A percentile compares a stretch with the other conserved stretches of the same genome.
phyloP scores from a whole-genome alignment of 2,329 filamentous ascomycete species.

The Aspergillus sp. region DNA sequence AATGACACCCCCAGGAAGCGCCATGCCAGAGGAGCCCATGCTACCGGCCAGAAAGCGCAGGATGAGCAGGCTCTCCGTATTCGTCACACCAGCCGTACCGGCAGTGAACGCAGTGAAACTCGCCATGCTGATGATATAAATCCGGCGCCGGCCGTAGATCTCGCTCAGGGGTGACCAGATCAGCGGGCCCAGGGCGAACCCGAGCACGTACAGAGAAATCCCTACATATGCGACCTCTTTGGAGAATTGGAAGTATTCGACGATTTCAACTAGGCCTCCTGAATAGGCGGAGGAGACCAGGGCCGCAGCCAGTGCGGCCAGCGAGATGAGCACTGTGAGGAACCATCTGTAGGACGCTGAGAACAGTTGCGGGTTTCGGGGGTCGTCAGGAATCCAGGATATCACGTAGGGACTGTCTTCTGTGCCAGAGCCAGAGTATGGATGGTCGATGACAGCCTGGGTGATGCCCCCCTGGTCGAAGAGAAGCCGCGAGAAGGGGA shows the following conservation, averaged over 20 bases:
- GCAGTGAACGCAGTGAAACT: background rate
- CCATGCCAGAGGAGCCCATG: conserved; percentile 10
- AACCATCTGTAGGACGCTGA: background rate
- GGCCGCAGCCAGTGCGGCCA: conserved; percentile 4
- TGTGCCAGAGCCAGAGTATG: conserved; percentile 9
- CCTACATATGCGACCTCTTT: conserved; percentile 10
- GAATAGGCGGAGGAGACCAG: conserved; percentile 14
- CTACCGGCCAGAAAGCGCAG: conserved; percentile 15
- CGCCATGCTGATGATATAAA: background rate
- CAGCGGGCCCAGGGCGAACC: conserved; percentile 10
- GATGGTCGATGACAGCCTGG: conserved; percentile 4
- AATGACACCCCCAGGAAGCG: conserved; percentile 15
- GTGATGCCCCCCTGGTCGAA: background rate
- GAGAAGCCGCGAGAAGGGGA: background rate
- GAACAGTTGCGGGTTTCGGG: conserved; percentile 6
- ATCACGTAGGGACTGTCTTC: conserved; percentile 9
- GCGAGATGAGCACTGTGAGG: conserved; percentile 1
- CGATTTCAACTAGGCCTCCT: background rate
- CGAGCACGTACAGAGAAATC: conserved; percentile 10
- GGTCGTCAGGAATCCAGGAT: conserved; percentile 12
- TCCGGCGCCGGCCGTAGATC: background rate
- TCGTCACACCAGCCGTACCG: background rate
- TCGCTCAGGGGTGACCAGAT: conserved; percentile 9
- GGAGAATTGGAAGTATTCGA: conserved; percentile 10
- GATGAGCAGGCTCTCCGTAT: conserved; percentile 10